Percentiles rank a stretch among this genome's conserved stretches.
phyloP scores from a whole-genome alignment of 176 grass and related monocot species.

The Echinochloa phyllopogon region DNA sequence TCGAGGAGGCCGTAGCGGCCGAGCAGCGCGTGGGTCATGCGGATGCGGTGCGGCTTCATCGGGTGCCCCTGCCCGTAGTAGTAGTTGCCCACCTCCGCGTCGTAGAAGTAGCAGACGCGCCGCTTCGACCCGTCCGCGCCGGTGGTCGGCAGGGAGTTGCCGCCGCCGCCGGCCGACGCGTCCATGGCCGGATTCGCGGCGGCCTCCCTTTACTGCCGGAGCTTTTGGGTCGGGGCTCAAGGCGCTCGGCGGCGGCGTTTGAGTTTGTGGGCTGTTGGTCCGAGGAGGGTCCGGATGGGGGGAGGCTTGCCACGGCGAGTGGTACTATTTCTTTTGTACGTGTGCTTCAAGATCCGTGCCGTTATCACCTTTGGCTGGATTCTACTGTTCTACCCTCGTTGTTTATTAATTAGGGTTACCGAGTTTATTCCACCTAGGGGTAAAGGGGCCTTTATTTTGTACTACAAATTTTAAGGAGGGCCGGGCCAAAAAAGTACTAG shows the following conservation, averaged over 20 bases:
- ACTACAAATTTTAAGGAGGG: too few species aligned
- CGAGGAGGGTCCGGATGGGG: background rate
- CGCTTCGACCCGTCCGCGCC: conserved; percentile 73
- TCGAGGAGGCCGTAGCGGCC: conserved; percentile 83
- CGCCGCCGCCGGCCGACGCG: conserved; percentile 55
- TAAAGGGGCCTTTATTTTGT: too few species aligned
- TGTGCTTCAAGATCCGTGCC: background rate
- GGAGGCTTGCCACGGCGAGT: background rate
- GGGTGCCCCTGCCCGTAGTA: conserved; percentile 93
- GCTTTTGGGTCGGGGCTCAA: background rate
- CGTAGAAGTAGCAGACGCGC: conserved; percentile 98
- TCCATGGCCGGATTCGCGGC: conserved; percentile 43
- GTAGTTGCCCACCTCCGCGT: conserved; percentile 92
- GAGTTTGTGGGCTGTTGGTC: background rate
- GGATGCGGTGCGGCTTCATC: conserved; percentile 96
- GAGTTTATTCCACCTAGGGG: too few species aligned
- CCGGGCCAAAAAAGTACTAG: too few species aligned
- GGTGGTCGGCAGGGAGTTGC: conserved; percentile 71
- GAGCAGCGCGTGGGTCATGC: conserved; percentile 92
- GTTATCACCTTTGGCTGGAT: background rate
- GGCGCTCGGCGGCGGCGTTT: conserved; percentile 38
- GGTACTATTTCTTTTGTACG: background rate
- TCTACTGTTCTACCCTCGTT: background rate
- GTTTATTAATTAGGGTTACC: background rate
- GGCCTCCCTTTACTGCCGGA: background rate